These are phyloP conservation scores for Ampelocalamus luodianensis DNA, from an alignment of 176 grass and related monocot genomes.

Conservation along the genomic window DNA sequence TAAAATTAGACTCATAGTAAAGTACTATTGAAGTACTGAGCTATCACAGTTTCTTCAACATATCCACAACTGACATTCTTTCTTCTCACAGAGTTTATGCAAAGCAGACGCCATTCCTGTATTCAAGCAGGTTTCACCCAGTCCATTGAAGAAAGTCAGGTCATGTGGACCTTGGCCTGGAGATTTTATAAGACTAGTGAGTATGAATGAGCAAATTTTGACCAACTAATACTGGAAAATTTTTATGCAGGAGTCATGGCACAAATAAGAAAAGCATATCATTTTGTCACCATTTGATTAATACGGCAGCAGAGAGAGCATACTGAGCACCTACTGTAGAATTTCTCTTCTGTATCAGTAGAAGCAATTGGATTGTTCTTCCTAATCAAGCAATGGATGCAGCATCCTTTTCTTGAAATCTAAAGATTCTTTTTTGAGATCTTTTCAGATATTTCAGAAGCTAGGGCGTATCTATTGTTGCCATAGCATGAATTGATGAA, in stretches of 20 bases:
- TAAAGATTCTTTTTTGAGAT: constrained; percentile 54
- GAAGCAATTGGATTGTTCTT: constrained; percentile 8
- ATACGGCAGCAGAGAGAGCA: neutral
- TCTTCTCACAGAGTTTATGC: constrained; percentile 37
- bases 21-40: neutral
- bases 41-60: neutral
- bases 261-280: constrained; percentile 6
- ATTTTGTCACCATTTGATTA: constrained; percentile 1
- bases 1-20: constrained; percentile 20
- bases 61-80: constrained; percentile 38
- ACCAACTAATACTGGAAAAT: neutral
- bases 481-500: constrained; percentile 75
- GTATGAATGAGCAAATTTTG: constrained; percentile 13
- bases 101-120: neutral
- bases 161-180: constrained; percentile 24
- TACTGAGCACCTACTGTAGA: neutral
- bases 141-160: constrained; percentile 5
- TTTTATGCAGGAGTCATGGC: neutral
- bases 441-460: constrained; percentile 79
- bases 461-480: constrained; percentile 65
- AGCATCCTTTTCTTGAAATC: constrained; percentile 46
- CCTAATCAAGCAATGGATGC: constrained; percentile 49
- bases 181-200: constrained; percentile 21
- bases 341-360: neutral
- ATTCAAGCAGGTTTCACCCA: constrained; percentile 16